These are phyloP conservation scores for Auriculariales sp. DNA, from an alignment of 768 basidiomycete species.

Conservation along the genomic window DNA sequence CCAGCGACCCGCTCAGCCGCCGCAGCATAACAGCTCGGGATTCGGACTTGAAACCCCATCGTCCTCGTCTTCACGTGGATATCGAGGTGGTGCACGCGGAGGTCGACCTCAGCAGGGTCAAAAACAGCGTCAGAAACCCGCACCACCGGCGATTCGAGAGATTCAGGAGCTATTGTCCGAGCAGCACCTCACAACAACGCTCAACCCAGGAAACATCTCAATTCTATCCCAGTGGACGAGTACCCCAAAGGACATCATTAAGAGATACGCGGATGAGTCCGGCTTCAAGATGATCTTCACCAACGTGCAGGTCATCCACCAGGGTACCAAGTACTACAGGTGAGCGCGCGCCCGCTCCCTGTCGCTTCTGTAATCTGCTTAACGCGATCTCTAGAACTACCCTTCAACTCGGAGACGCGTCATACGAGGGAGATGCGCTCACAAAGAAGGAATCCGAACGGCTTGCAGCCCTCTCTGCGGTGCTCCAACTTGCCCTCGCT, in stretches of 20 bases:
- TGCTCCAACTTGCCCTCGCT: constrained; percentile 41
- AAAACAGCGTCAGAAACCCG: too few relatives aligned
- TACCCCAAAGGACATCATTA: neutral
- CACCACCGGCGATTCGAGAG: too few relatives aligned
- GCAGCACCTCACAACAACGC: too few relatives aligned
- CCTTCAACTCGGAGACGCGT: neutral
- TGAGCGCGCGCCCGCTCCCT: neutral
- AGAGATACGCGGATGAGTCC: neutral
- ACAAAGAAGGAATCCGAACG: constrained; percentile 52
- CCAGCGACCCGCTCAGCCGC: too few relatives aligned
- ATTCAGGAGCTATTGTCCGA: too few relatives aligned
- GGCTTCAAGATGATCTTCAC: neutral
- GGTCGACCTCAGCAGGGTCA: too few relatives aligned
- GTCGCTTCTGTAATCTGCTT: neutral
- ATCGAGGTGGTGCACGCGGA: too few relatives aligned
- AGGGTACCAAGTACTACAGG: neutral
- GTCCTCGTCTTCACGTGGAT: too few relatives aligned
- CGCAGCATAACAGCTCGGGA: too few relatives aligned
- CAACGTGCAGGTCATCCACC: neutral
- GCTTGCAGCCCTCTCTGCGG: constrained; percentile 60
- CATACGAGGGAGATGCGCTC: constrained; percentile 36
- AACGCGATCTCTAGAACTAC: neutral
- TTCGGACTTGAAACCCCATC: too few relatives aligned
- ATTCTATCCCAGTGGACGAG: too few relatives aligned
- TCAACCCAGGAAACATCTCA: too few relatives aligned